These are phyloP conservation scores for Aciculoconidium aculeatum DNA, from an alignment of 805 yeast species.

Conservation along the genomic window DNA sequence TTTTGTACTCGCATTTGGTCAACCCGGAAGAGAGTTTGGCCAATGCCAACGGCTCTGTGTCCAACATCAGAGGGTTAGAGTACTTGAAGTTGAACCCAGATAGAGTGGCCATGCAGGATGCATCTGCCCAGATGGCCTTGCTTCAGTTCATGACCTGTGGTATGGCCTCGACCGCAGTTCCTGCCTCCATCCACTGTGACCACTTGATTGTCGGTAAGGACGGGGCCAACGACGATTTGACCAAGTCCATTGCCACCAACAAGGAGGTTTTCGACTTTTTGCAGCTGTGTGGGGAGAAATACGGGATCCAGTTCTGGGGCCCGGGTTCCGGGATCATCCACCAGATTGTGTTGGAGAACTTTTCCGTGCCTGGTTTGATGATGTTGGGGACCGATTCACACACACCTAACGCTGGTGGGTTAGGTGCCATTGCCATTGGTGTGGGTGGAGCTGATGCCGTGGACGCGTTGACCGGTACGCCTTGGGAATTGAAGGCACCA, in stretches of 20 bases:
- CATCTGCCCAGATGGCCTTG: conserved; percentile 99
- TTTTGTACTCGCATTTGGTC: conserved; percentile 86
- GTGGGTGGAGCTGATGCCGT: conserved; percentile 99
- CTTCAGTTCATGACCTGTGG: conserved; percentile 98
- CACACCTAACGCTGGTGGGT: conserved; percentile 98
- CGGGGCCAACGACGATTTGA: conserved; percentile 82
- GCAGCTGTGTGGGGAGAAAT: conserved; percentile 86
- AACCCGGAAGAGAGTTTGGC: conserved; percentile 79
- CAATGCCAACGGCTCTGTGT: conserved; percentile 39
- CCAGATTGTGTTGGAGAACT: conserved; percentile 95
- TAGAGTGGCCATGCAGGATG: conserved; percentile 99
- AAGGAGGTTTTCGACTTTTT: conserved; percentile 94
- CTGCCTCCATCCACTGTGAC: conserved; percentile 96
- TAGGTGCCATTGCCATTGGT: conserved; percentile 98
- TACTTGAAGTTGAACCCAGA: conserved; percentile 94
- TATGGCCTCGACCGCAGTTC: conserved; percentile 79
- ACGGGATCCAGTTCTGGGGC: conserved; percentile 98
- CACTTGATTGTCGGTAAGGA: conserved; percentile 96
- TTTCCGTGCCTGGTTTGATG: conserved; percentile 93
- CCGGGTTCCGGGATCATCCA: conserved; percentile 99
- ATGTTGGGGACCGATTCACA: conserved; percentile 98
- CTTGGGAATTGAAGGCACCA: conserved; percentile 99
- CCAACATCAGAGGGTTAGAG: conserved; percentile 73
- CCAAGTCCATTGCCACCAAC: conserved; percentile 75
- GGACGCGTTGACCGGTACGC: conserved; percentile 87